Evolutionary conservation across 306 rosid genomes (phyloP), one percentile per base, ranked within the genome.

Genomic region (Luffa acutangula): DNA sequence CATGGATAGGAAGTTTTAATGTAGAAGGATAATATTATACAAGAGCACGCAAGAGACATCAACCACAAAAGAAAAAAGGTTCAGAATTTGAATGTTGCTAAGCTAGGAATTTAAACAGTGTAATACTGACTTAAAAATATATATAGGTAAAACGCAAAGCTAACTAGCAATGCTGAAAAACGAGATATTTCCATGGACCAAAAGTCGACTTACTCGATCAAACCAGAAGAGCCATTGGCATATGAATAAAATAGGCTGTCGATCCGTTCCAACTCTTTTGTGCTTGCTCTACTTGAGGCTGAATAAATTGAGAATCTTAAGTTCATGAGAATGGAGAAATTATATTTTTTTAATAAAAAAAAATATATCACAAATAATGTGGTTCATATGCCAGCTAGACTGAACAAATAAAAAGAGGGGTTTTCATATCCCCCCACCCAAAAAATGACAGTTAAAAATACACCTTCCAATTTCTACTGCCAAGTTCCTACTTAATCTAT

Each of bases 231-330:
- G 31, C 81, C 90, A 91, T 87, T 90, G 67, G 94, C 97, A 84
- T 90, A 96, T 7, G 92, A 60, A 85, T 88, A 83, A 69, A 89
- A 96, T 43, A 96, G 81, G 73, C 63, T 85, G 67, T 96, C 98
- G 25, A 96, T 91, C 73, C 97, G 87, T 79, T 96, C 99, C 72
- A 84, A 80, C 87, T 93, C 98, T 85, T 93, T 96, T 6, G 92
- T 78, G 83, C 88, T 89, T 45, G 97, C 94, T 90, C 91, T 93
- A 87, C 93, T 85, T 39, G 96, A 89, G 54, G 98, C 99, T 96
- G 96, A 9, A 85, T 76, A 85, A 71, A 74, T 75, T 51, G 41
- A 64, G 75, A 75, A 46, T 9, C 11, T 58, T 39, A 65, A 12
- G 33, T 78, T 85, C 57, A 82, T 69, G 69, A 14, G 43, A 64